Conservation (phyloP, 768 basidiomycete species). For the Astraeus odoratus region DNA sequence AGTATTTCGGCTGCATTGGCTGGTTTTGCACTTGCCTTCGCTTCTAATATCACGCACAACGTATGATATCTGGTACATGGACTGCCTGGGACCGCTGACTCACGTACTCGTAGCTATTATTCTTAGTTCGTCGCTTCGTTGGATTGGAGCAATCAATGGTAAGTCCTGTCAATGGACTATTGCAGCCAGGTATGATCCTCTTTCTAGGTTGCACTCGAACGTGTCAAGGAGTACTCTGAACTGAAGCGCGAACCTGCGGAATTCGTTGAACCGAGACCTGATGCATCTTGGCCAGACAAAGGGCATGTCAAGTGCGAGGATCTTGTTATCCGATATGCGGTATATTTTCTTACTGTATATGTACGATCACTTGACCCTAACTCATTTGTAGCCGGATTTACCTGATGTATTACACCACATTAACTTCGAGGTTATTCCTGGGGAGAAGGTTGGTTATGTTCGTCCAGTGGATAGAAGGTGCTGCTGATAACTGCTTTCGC, state of each 20-base stretch:
- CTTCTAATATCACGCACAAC: slow-evolving; percentile 66
- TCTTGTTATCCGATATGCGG: slow-evolving; percentile 73
- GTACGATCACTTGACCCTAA: slow-evolving; percentile 6
- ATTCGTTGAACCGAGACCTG: slow-evolving; percentile 80
- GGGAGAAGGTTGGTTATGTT: slow-evolving; percentile 55
- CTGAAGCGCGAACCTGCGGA: slow-evolving; percentile 73
- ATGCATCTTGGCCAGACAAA: slow-evolving; percentile 67
- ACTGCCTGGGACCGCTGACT: slow-evolving; percentile 13
- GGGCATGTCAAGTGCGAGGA: slow-evolving; percentile 68
- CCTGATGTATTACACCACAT: slow-evolving; percentile 80
- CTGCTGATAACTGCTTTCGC: neutral
- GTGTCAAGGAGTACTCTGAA: slow-evolving; percentile 88
- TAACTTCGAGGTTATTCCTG: slow-evolving; percentile 63
- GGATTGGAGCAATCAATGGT: slow-evolving; percentile 92
- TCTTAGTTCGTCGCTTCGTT: slow-evolving; percentile 76
- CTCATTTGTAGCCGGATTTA: slow-evolving; percentile 58
- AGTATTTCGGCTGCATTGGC: slow-evolving; percentile 74
- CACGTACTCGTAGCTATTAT: slow-evolving; percentile 38
- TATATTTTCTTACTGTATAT: slow-evolving; percentile 30
- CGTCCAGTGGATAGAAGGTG: no score
- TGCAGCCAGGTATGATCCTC: slow-evolving; percentile 2
- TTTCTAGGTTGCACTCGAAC: slow-evolving; percentile 70
- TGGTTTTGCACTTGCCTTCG: slow-evolving; percentile 83
- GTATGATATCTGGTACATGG: slow-evolving; percentile 22
- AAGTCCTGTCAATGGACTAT: slow-evolving; percentile 1